These are phyloP conservation scores for Calcarisporium arbuscula DNA, from an alignment of 2,329 filamentous ascomycete species.

Conservation along the genomic window DNA sequence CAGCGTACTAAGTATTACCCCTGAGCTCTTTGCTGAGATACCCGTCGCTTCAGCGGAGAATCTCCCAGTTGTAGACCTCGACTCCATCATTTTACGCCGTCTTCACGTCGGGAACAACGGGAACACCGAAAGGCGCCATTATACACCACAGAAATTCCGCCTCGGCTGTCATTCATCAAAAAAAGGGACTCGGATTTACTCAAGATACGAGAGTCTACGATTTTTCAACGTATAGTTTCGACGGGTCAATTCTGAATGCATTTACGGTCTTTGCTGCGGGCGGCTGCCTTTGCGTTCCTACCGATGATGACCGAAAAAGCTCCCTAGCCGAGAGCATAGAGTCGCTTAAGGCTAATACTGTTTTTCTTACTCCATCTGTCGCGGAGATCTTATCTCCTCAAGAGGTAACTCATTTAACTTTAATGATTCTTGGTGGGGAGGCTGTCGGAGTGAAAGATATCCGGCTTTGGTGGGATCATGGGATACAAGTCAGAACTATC, in stretches of 20 bases:
- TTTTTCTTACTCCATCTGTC: slow-evolving; percentile 10
- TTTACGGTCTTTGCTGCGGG: slow-evolving; percentile 9
- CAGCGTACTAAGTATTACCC: too few species aligned
- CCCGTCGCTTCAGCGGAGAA: too few species aligned
- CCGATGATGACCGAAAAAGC: slow-evolving; percentile 10
- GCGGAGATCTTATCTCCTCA: slow-evolving; percentile 8
- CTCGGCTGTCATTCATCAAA: slow-evolving; percentile 3
- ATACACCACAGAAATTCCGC: slow-evolving; percentile 5
- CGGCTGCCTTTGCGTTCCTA: slow-evolving; percentile 14
- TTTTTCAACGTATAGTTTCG: slow-evolving; percentile 15
- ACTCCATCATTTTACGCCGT: too few species aligned
- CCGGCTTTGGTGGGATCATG: slow-evolving; percentile 5
- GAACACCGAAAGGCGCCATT: slow-evolving; percentile 22
- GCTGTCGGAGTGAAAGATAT: slow-evolving; percentile 5
- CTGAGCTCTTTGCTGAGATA: too few species aligned
- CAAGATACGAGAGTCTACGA: slow-evolving; percentile 7
- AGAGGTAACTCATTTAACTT: slow-evolving; percentile 5
- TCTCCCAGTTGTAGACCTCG: too few species aligned
- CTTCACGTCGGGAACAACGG: slow-evolving; percentile 8
- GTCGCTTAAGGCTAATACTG: slow-evolving; percentile 1
- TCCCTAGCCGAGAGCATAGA: slow-evolving; percentile 7
- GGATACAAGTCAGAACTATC: slow-evolving; percentile 6
- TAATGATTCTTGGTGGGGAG: slow-evolving; percentile 12
- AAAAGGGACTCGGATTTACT: slow-evolving; percentile 1
- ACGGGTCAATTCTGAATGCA: slow-evolving; percentile 8